Evolutionary conservation across 805 yeast species (phyloP), one percentile per base, ranked within the genome.

Genomic region (Ogataea sp.): DNA sequence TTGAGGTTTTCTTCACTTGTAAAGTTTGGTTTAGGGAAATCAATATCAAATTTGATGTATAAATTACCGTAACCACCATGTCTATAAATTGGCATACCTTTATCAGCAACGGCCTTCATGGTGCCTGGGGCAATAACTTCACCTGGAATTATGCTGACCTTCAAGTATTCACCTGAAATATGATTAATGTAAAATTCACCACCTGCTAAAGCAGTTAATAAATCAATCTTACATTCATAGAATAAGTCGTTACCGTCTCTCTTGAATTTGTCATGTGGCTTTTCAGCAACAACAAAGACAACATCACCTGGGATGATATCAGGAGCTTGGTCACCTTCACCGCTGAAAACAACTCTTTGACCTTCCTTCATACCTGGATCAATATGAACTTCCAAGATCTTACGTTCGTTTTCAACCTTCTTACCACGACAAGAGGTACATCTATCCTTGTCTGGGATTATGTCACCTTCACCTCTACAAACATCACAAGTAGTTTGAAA

Each of bases 271-370:
- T 73, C 77, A 63, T 93, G 94, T 47, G 87, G 85, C 70, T 83
- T 86, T 71, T 90, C 96, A 47, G 85, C 90, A 48, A 93, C 76
- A 30, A 88, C 83, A 49, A 93, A 88, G 44, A 93, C 73, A 47
- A 93, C 97, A 63, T 93, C 98, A 62, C 99, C 99, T 24, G 98
- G 95, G 44, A 88, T 78, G 43, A 86, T 74, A 61, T 83, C 88
- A 45, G 97, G 97, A 49, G 83, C 93, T 66, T 90, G 96, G 66
- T 93, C 98, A 56, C 97, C 97, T 70, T 90, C 97, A 50, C 97
- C 97, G 52, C 78, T 72, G 70, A 90, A 93, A 6, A 79, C 85
- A 52, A 93, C 75, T 66, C 79, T 80, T 69, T 90, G 95, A 43
- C 96, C 96, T 56, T 87, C 83, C 58, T 72, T 80, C 97, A 90